Conservation (phyloP, 352 stramenopile genomes). For the Globisporangium alternatum region DNA sequence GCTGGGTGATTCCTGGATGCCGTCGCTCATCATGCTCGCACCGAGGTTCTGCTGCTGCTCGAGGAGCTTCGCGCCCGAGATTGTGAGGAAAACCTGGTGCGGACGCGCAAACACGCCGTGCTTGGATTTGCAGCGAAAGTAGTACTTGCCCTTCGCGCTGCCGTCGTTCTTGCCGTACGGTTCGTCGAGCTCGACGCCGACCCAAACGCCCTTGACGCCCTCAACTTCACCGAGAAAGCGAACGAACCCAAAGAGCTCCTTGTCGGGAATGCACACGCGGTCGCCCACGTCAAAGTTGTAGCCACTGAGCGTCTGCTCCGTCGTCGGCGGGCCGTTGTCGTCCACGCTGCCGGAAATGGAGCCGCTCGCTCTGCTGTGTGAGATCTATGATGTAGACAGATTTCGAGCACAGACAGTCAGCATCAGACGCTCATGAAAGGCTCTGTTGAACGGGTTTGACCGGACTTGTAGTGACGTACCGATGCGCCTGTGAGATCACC, state of each 20-base stretch:
- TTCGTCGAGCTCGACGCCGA: conserved; percentile 78
- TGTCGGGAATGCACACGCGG: conserved; percentile 82
- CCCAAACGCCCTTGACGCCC: conserved; percentile 65
- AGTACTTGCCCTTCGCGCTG: conserved; percentile 75
- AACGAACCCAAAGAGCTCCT: conserved; percentile 81
- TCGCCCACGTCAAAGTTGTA: conserved; percentile 64
- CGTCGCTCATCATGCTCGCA: conserved; percentile 16
- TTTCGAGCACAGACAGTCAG: neutral
- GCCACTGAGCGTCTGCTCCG: conserved; percentile 25
- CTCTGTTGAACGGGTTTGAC: neutral
- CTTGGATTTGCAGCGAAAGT: conserved; percentile 77
- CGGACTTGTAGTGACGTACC: conserved; percentile 9
- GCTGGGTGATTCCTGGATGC: conserved; percentile 20
- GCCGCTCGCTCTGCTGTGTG: conserved; percentile 15
- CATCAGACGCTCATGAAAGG: neutral
- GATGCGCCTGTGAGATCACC: conserved; percentile 1
- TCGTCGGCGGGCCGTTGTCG: conserved; percentile 26
- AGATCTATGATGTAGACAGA: neutral
- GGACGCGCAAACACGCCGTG: conserved; percentile 77
- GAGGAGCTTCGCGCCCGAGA: conserved; percentile 49
- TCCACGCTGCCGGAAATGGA: conserved; percentile 44
- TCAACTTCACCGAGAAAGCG: conserved; percentile 73
- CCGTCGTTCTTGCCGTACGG: conserved; percentile 81
- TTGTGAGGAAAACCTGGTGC: conserved; percentile 73
- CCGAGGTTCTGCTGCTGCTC: conserved; percentile 36